Evolutionary conservation across 208 protist species (phyloP).

Genomic region (Leishmania turanica): DNA sequence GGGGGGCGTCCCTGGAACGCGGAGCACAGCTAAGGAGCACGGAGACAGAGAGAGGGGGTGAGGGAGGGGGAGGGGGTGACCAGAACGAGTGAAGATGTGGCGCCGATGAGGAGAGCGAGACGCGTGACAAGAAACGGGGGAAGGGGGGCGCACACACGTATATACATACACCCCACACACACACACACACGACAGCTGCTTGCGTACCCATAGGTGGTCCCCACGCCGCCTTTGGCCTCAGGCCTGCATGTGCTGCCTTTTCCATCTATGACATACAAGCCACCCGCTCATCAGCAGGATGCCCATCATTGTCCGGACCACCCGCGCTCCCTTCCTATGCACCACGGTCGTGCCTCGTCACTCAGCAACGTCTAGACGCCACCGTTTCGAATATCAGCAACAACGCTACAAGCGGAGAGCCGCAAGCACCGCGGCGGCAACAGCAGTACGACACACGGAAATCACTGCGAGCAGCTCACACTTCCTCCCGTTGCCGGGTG

Average conservation of each 20-base stretch:
- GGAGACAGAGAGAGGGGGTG: background rate
- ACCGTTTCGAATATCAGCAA: background rate
- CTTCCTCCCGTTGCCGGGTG: too few relatives aligned
- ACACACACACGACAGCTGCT: background rate
- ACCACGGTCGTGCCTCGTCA: background rate
- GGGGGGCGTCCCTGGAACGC: background rate
- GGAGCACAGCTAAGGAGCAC: background rate
- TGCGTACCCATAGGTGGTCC: background rate
- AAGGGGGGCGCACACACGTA: background rate
- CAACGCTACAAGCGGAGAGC: background rate
- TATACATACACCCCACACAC: too few relatives aligned
- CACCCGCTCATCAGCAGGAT: background rate
- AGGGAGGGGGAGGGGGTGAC: background rate
- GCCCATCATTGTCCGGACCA: background rate
- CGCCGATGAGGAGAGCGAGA: too few relatives aligned
- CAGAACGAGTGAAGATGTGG: background rate
- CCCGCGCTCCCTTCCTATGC: too few relatives aligned
- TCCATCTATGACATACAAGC: background rate
- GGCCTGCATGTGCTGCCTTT: background rate
- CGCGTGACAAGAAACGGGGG: too few relatives aligned
- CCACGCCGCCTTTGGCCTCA: background rate
- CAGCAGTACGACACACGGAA: background rate
- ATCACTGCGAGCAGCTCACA: background rate
- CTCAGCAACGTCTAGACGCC: background rate
- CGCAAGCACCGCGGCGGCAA: background rate